phyloP scores from a whole-genome alignment of 2,329 filamentous ascomycete genomes.

The Talaromyces rugulosus region DNA sequence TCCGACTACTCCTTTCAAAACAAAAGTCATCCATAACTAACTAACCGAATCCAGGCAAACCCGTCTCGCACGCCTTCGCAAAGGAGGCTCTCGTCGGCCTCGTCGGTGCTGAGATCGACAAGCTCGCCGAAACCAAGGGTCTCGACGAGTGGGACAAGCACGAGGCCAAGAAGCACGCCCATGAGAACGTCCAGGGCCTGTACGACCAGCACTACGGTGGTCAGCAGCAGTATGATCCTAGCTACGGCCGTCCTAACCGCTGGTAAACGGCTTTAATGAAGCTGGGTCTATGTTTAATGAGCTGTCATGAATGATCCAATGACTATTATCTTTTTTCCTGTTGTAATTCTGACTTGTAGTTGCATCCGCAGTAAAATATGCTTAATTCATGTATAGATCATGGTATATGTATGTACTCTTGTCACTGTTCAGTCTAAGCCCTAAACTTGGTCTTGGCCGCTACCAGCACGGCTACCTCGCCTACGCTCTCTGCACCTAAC shows the following conservation, averaged over 20 bases:
- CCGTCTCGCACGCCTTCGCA: slow-evolving; percentile 68
- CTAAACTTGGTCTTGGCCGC: neutral
- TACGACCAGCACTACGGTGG: slow-evolving; percentile 60
- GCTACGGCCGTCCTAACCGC: slow-evolving; percentile 13
- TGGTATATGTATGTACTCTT: neutral
- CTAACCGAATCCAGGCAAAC: slow-evolving; percentile 52
- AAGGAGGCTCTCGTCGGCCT: slow-evolving; percentile 73
- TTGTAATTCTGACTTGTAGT: neutral
- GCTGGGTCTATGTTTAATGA: neutral
- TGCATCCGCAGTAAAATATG: neutral
- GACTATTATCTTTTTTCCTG: neutral
- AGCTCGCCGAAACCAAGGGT: slow-evolving; percentile 68
- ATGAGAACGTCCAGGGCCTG: slow-evolving; percentile 54
- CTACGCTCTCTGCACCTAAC: neutral
- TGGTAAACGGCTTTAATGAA: slow-evolving; percentile 4
- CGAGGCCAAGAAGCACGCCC: slow-evolving; percentile 56
- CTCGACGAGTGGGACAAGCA: slow-evolving; percentile 56
- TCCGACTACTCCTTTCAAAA: neutral
- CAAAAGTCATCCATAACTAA: neutral
- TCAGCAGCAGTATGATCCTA: slow-evolving; percentile 53
- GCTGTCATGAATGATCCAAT: neutral
- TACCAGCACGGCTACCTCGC: neutral
- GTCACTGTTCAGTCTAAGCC: too few species aligned
- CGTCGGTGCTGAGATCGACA: slow-evolving; percentile 71
- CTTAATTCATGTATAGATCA: neutral